These are phyloP conservation scores for Gastrolobium villosum DNA, from an alignment of 306 rosid species.

Conservation along the genomic window DNA sequence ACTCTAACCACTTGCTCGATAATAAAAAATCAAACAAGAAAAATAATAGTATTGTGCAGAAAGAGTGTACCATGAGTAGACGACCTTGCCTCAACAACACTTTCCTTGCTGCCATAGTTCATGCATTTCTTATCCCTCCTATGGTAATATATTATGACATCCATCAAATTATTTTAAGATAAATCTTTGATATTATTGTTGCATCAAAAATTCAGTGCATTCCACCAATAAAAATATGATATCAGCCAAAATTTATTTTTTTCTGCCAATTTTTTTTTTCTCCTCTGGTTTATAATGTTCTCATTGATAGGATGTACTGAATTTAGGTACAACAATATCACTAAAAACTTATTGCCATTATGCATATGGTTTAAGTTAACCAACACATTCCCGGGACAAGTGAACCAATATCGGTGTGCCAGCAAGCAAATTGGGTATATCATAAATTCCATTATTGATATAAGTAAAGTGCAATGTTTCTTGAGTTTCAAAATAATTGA, in stretches of 20 bases:
- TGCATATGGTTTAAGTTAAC: constrained; percentile 21
- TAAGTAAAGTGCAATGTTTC: neutral
- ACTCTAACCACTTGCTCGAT: neutral
- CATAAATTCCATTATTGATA: constrained; percentile 9
- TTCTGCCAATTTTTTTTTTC: no score
- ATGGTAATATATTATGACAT: neutral
- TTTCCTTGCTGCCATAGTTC: neutral
- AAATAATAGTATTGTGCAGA: neutral
- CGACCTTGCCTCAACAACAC: neutral
- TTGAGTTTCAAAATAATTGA: constrained; percentile 21
- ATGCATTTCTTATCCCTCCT: neutral
- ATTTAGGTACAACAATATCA: no score
- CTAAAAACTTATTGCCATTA: no score
- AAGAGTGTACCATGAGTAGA: neutral
- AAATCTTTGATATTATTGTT: no score
- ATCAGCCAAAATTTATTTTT: no score
- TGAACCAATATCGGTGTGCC: neutral
- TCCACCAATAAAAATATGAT: no score
- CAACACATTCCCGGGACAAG: neutral
- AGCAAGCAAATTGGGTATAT: neutral
- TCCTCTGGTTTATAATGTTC: no score
- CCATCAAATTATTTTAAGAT: neutral
- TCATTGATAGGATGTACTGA: no score
- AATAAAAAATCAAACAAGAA: neutral
- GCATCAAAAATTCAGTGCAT: no score